These are phyloP conservation scores for Malassezia japonica DNA, from an alignment of 1,284 basidiomycete genomes.

Conservation along the genomic window DNA sequence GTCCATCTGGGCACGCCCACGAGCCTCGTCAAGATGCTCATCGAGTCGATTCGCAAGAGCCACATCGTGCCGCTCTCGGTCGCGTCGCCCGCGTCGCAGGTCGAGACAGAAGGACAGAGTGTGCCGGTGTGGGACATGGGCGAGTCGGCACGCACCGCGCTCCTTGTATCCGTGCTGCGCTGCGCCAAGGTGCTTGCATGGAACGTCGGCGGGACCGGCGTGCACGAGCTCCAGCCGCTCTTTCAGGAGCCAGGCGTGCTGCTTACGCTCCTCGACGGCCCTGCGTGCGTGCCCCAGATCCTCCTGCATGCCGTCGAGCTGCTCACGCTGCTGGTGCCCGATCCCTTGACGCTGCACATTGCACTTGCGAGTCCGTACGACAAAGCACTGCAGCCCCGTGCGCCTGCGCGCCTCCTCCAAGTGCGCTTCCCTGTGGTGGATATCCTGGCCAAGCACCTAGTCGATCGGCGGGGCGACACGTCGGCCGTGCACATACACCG, in stretches of 20 bases:
- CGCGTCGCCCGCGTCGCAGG: not conserved
- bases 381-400: conserved; percentile 1
- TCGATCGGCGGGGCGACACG: conserved; percentile 27
- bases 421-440: conserved; percentile 29
- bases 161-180: not conserved
- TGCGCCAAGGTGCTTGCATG: conserved; percentile 7
- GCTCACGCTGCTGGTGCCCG: not conserved
- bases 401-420: conserved; percentile 6
- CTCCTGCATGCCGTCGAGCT: conserved; percentile 2
- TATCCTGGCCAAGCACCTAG: conserved; percentile 30
- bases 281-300: not conserved
- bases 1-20: conserved; percentile 12
- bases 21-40: conserved; percentile 18
- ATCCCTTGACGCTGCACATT: conserved; percentile 7
- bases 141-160: not conserved
- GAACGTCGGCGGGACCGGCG: not conserved
- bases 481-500: conserved; percentile 16
- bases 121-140: conserved; percentile 1
- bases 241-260: conserved; percentile 11
- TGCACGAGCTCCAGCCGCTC: conserved; percentile 10
- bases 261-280: conserved; percentile 6
- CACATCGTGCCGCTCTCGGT: not conserved
- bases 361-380: conserved; percentile 13
- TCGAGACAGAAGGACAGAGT: not conserved
- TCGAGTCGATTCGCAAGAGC: conserved; percentile 21